Conservation (phyloP, 257 asterid species). For the Lycium ferocissimum region DNA sequence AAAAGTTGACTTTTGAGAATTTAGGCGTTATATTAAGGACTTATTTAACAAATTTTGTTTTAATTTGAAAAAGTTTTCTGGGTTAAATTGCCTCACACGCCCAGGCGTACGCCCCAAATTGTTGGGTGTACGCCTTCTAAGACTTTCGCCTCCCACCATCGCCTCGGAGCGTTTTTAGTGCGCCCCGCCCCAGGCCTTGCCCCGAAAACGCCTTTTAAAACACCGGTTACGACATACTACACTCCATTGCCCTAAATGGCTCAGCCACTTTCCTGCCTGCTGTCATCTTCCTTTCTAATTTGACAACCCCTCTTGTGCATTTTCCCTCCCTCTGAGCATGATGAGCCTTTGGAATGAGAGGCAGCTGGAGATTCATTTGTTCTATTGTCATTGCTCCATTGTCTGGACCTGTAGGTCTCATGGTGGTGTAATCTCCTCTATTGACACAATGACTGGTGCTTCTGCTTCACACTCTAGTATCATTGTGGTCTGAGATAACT, state of each 20-base stretch:
- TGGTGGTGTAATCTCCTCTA: slow-evolving; percentile 13
- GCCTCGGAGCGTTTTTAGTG: too few relatives aligned
- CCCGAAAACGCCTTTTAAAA: too few relatives aligned
- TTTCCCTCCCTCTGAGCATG: slow-evolving; percentile 25
- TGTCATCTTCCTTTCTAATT: slow-evolving; percentile 6
- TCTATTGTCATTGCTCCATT: slow-evolving; percentile 2
- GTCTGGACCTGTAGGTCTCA: slow-evolving; percentile 4
- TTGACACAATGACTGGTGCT: neutral
- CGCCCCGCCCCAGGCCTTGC: too few relatives aligned
- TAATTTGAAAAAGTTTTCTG: too few relatives aligned
- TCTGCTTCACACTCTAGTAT: slow-evolving; percentile 13
- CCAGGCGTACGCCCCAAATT: too few relatives aligned
- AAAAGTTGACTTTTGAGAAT: too few relatives aligned
- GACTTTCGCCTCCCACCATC: too few relatives aligned
- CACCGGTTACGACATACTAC: neutral
- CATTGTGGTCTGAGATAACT: slow-evolving; percentile 18
- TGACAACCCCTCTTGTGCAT: neutral
- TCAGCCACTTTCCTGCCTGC: neutral
- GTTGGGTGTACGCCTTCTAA: too few relatives aligned
- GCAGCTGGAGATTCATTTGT: slow-evolving; percentile 22
- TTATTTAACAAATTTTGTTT: too few relatives aligned
- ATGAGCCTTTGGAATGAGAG: neutral
- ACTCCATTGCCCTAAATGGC: neutral
- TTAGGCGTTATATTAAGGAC: too few relatives aligned
- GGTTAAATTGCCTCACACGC: too few relatives aligned